A percentile compares a stretch with the other conserved stretches of the same genome.
Evolutionary conservation across 305 asterid genomes (phyloP).

Genomic region (Galium porrigens): DNA sequence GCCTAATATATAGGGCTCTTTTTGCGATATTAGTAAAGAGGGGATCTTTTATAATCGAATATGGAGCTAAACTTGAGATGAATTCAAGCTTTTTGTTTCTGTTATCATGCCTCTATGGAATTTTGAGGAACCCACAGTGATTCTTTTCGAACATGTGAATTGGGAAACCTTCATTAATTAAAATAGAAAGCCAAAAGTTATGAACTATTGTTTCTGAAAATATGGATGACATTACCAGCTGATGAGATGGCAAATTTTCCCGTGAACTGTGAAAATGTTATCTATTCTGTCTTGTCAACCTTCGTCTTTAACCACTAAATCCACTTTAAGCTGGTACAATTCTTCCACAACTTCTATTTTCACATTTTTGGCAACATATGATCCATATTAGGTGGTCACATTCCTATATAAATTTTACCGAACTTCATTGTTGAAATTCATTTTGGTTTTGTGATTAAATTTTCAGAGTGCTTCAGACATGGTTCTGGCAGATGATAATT

Average conservation of each 20-base stretch:
- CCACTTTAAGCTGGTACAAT: conserved; percentile 1
- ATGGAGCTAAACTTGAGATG: neutral
- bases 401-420: neutral
- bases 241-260: neutral
- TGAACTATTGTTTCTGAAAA: neutral
- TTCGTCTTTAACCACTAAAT: neutral
- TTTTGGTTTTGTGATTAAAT: conserved; percentile 19
- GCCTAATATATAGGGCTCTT: neutral
- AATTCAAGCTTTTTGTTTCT: neutral
- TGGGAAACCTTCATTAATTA: neutral
- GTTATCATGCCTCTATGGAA: neutral
- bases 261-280: neutral
- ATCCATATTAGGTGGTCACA: neutral
- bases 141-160: neutral
- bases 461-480: conserved; percentile 98
- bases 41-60: neutral
- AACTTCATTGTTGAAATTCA: neutral
- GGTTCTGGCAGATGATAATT: conserved; percentile 97
- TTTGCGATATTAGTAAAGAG: neutral
- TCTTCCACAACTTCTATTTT: neutral
- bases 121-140: neutral
- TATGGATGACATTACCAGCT: neutral
- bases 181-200: neutral
- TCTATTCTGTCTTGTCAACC: neutral
- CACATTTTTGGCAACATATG: conserved; percentile 1